Conservation (phyloP, 768 basidiomycete species). For the Strobilomyces echinocephalus region DNA sequence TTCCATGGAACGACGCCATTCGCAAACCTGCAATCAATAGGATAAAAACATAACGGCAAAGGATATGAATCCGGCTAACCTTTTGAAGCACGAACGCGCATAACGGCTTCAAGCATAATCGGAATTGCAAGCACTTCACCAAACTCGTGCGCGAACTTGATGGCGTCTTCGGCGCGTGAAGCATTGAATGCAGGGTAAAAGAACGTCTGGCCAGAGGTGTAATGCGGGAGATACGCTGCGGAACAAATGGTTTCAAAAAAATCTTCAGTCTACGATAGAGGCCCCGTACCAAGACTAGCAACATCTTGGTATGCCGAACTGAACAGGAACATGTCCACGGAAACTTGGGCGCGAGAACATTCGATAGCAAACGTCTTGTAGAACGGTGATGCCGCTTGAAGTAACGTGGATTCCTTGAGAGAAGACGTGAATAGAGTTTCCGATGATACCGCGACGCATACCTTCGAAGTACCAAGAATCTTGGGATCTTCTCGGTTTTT, state of each 20-base stretch:
- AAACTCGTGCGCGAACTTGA: conserved; percentile 98
- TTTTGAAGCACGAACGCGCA: conserved; percentile 96
- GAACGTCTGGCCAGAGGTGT: conserved; percentile 97
- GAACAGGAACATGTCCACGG: conserved; percentile 99
- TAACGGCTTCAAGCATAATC: conserved; percentile 94
- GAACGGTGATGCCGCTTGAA: conserved; percentile 91
- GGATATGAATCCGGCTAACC: conserved; percentile 41
- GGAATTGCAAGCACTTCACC: conserved; percentile 90
- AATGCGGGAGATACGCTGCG: conserved; percentile 86
- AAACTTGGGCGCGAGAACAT: conserved; percentile 93
- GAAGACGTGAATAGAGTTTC: background rate
- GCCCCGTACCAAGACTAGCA: conserved; percentile 69
- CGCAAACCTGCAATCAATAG: conserved; percentile 58
- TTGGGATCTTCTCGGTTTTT: conserved; percentile 98
- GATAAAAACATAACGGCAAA: background rate
- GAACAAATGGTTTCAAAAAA: background rate
- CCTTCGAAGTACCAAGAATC: conserved; percentile 90
- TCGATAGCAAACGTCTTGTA: conserved; percentile 99
- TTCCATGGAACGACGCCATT: conserved; percentile 97
- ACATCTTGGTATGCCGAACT: conserved; percentile 92
- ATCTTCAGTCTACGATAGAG: background rate
- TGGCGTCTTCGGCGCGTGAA: conserved; percentile 86
- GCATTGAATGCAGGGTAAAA: conserved; percentile 99
- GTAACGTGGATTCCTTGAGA: conserved; percentile 76
- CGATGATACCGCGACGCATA: conserved; percentile 21